Evolutionary conservation across 2,329 filamentous ascomycete genomes (phyloP).

Genomic region (Colletotrichum chlorophyti): DNA sequence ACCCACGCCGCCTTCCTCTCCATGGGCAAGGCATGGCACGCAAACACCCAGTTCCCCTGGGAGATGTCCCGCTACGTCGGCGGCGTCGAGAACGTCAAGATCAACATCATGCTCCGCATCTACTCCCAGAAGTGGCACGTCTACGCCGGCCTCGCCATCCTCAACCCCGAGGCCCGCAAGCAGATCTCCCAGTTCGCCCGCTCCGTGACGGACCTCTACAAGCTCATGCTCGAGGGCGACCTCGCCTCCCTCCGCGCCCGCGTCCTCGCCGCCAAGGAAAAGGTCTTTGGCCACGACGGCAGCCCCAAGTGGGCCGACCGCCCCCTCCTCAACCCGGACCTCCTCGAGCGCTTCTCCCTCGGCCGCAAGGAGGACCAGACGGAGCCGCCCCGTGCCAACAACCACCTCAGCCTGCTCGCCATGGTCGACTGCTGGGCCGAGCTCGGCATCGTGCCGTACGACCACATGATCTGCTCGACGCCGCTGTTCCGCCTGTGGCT

Average conservation of each 20-base stretch:
- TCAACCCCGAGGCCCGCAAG: slow-evolving; percentile 89
- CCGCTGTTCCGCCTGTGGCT: slow-evolving; percentile 96
- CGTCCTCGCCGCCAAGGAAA: slow-evolving; percentile 69
- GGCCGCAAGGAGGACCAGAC: slow-evolving; percentile 66
- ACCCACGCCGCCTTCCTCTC: slow-evolving; percentile 96
- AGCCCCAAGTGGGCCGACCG: slow-evolving; percentile 64
- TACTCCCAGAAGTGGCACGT: slow-evolving; percentile 99
- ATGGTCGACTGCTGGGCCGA: slow-evolving; percentile 99
- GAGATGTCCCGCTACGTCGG: slow-evolving; percentile 94
- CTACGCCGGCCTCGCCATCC: slow-evolving; percentile 94
- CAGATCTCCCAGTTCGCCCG: slow-evolving; percentile 95
- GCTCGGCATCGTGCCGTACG: slow-evolving; percentile 91
- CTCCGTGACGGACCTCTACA: slow-evolving; percentile 92
- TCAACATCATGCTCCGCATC: slow-evolving; percentile 96
- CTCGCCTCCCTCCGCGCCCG: slow-evolving; percentile 74
- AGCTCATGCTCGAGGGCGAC: slow-evolving; percentile 92
- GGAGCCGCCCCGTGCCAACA: slow-evolving; percentile 75
- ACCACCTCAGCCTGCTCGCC: slow-evolving; percentile 89
- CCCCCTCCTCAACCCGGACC: slow-evolving; percentile 78
- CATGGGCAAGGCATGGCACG: slow-evolving; percentile 98
- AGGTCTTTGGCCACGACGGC: slow-evolving; percentile 74
- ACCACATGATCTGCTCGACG: slow-evolving; percentile 99
- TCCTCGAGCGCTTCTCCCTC: slow-evolving; percentile 89
- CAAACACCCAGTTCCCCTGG: slow-evolving; percentile 96
- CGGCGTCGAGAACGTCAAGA: slow-evolving; percentile 98